These are phyloP conservation scores for Rhizomucor pusillus DNA, from an alignment of 371 early-diverging fungal genomes.

Conservation along the genomic window DNA sequence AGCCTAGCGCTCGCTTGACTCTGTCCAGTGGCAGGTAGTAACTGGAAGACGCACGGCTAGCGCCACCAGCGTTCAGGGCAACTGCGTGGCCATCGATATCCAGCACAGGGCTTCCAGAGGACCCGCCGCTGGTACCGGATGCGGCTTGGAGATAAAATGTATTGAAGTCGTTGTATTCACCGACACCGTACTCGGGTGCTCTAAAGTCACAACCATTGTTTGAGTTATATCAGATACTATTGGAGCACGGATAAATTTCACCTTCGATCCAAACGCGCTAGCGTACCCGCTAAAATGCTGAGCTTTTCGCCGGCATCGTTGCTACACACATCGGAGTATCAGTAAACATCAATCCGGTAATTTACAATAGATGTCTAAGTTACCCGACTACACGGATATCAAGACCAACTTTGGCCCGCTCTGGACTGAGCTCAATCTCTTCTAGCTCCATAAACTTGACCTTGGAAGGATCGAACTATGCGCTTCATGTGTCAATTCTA, in stretches of 20 bases:
- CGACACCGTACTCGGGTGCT: constrained; percentile 73
- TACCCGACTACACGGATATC: constrained; percentile 81
- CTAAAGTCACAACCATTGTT: constrained; percentile 5
- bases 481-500: no score
- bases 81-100: constrained; percentile 69
- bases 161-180: constrained; percentile 70
- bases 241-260: constrained; percentile 1
- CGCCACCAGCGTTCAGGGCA: constrained; percentile 66
- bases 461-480: constrained; percentile 70
- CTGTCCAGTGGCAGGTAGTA: constrained; percentile 62
- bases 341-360: no score
- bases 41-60: constrained; percentile 53
- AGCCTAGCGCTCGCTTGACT: constrained; percentile 62
- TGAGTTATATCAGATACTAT: not conserved
- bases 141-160: constrained; percentile 73
- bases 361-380: no score
- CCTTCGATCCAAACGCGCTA: constrained; percentile 76
- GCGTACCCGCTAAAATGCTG: constrained; percentile 58
- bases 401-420: constrained; percentile 73
- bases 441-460: constrained; percentile 73
- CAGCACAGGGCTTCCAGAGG: constrained; percentile 65
- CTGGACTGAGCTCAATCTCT: constrained; percentile 72
- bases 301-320: constrained; percentile 28
- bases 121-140: constrained; percentile 66
- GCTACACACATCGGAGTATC: constrained; percentile 3